phyloP scores from a whole-genome alignment of 1,284 basidiomycete genomes.

The Puccinia polysora region DNA sequence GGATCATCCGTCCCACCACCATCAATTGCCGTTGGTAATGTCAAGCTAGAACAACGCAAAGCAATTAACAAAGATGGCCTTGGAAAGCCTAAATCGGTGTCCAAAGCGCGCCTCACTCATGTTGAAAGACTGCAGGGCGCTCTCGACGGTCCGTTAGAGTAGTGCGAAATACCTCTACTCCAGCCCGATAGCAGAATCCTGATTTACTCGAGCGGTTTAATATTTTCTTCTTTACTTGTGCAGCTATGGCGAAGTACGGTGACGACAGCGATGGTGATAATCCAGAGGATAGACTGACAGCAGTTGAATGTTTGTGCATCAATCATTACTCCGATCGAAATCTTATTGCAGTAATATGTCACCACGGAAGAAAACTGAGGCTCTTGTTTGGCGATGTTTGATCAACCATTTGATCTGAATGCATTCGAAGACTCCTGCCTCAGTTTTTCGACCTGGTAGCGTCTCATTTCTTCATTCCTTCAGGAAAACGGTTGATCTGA shows the following conservation, averaged over 20 bases:
- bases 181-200: background rate
- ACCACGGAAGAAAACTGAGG: too few species aligned
- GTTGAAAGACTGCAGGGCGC: conserved; percentile 37
- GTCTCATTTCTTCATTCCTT: background rate
- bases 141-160: conserved; percentile 33
- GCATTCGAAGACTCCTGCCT: background rate
- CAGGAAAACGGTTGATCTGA: background rate
- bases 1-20: conserved; percentile 4
- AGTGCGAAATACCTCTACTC: too few species aligned
- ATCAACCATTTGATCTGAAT: too few species aligned
- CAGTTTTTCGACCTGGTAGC: too few species aligned
- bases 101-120: conserved; percentile 27
- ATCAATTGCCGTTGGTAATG: background rate
- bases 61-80: conserved; percentile 1
- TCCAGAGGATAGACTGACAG: conserved; percentile 19
- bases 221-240: background rate
- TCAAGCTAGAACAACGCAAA: conserved; percentile 20
- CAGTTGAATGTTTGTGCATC: conserved; percentile 28
- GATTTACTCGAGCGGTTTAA: background rate
- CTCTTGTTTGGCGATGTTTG: too few species aligned
- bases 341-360: too few species aligned
- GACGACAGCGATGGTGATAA: conserved; percentile 37
- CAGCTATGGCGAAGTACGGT: conserved; percentile 41
- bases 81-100: conserved; percentile 23
- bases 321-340: too few species aligned